Base-by-base conservation (phyloP, 2,329 filamentous ascomycete genomes). In the Colletotrichum falcatum region DNA sequence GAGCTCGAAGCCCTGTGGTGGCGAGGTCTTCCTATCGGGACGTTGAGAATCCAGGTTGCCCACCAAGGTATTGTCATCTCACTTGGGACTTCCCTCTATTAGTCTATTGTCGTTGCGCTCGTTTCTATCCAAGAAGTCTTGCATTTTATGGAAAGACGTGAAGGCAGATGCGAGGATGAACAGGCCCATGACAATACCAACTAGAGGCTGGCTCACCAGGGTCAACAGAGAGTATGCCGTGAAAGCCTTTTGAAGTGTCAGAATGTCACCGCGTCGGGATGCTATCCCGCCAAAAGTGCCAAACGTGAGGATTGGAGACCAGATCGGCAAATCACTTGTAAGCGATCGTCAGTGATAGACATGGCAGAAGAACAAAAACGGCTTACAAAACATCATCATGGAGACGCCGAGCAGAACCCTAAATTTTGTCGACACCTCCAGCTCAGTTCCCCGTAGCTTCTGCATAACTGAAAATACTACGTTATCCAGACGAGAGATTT, bases 401-500 rank as follows among this genome's bases (percentile, higher is more conserved):
- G 72, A 66, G 5, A 66, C 33, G 12, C 64, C 61, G 6, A 76
- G 68, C 11, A 77, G 51, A 14, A 73, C 60, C n/a, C 76, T 66
- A 65, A 70, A 78, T 39, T 63, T 74, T 49, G 66, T 74, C 3
- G 76, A 77, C 16, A 33, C 72, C 66, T 66, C 61, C 5, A 78
- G 59, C 44, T 78, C 77, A 14, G 14, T 42, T 4, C 51, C 66
- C 9, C 77, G 72, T 18, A 76, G 39, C 5, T 65, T 64, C 26
- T 74, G 69, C 12, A 78, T 73, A 12, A 73, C 67, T 0, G 63
- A 59, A 55, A 76, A 77, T 78, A 74, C 84, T 4, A 80, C 79
- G 16, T 81, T 76, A 42, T 80, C 82, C 11, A 88, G 74, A 0
- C 85, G 86, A 0, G 83, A 79, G 64, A 87, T 82, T 72, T 87